Base-by-base conservation (phyloP, 2,329 filamentous ascomycete species). In the Westerdykella aurantiaca region DNA sequence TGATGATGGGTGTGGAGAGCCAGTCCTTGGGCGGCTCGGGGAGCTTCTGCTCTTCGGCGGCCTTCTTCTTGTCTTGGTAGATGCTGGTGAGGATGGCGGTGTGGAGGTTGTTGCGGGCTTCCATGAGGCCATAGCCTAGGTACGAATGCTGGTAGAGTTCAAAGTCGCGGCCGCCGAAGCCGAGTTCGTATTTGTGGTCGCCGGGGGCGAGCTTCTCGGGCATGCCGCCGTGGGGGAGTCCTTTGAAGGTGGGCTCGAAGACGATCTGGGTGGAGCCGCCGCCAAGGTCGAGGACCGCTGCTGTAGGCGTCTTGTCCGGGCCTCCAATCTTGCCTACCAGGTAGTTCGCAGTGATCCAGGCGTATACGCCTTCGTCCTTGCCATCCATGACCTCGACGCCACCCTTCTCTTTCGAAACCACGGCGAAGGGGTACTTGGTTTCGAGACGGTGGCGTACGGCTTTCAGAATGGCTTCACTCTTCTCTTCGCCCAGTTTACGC, bases 261-360 rank as follows among this genome's bases (percentile, higher is more conserved):
- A 98, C 94, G 63, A 98, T 96, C 73, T 98, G 93, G 12, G 94
- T 98, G 17, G 90, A 96, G 42, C 93, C 93, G 60, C 93, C 93
- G 51, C 93, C 93, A 39, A 98, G 84, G 65, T 98, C 93, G 61
- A 98, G 95, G 46, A 96, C 82, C 40, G 93, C 93, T 34, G 93
- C 94, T 1, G 93, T 97, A 40, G 88, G 86, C 50, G 81, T 88
- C 67, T 90, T 82, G 64, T 96, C 91, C 2, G 89, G 87, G 10
- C 87, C 86, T 47, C 93, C 93, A 68, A 98, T 97, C 74, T 97
- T 97, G 61, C 91, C 91, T 18, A 98, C 81, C 34, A 98, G 84
- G 70, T 98, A 98, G 77, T 98, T 98, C 54, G 89, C 93, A 6
- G 93, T 98, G 67, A 98, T 95, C 93, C 93, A 98, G 42, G 93